Conservation (phyloP, 2,329 filamentous ascomycete species). For the Alternaria metachromatica region DNA sequence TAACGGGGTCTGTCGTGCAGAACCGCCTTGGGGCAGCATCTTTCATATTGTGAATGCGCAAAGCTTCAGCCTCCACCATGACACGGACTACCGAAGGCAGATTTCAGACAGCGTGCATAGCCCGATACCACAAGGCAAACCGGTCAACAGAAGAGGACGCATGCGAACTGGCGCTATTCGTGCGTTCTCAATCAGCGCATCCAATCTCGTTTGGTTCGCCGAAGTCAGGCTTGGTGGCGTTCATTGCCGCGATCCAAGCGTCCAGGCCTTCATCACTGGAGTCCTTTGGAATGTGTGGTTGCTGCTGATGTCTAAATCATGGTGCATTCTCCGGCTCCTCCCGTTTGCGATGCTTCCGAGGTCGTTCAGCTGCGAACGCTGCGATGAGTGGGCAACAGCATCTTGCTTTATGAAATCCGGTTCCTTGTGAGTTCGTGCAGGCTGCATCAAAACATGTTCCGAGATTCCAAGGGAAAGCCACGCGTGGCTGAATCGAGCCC, state of each 20-base stretch:
- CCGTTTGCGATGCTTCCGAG: background rate
- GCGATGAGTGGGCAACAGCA: background rate
- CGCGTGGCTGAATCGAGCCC: background rate
- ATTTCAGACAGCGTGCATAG: conserved; percentile 6
- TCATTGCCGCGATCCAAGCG: background rate
- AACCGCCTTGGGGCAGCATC: conserved; percentile 9
- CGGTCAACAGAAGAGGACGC: conserved; percentile 20
- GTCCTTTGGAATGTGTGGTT: background rate
- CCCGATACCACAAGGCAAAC: conserved; percentile 10
- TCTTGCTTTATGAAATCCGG: background rate
- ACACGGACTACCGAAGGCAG: background rate
- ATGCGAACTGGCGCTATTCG: conserved; percentile 1
- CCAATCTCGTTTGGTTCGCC: background rate
- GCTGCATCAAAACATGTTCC: background rate
- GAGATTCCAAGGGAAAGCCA: conserved; percentile 1
- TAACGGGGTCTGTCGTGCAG: conserved; percentile 3
- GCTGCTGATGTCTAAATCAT: background rate
- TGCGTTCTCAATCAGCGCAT: conserved; percentile 1
- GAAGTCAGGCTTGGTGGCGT: conserved; percentile 16
- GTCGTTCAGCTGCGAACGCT: background rate
- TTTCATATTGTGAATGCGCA: conserved; percentile 17
- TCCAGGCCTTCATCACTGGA: conserved; percentile 4
- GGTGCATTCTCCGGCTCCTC: background rate
- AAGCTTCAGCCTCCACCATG: conserved; percentile 29
- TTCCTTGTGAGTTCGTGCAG: background rate